Base-by-base conservation (phyloP, 2,329 filamentous ascomycete species). In the Colletotrichum tamarilloi region DNA sequence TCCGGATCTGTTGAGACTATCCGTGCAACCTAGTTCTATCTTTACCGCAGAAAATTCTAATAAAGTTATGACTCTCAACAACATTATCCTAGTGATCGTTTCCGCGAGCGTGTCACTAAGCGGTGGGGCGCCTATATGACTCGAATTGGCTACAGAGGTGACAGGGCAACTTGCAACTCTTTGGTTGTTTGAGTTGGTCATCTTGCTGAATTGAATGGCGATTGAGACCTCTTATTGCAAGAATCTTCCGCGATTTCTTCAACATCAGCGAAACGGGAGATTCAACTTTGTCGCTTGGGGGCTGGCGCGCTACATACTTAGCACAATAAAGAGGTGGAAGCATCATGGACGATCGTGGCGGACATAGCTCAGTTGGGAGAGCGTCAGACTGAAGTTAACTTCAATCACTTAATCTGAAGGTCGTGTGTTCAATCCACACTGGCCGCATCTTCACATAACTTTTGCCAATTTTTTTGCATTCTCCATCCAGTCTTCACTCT, bases 341-440 rank as follows among this genome's bases (percentile, higher is more conserved):
- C 3, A 0, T 30, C 26, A 62, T 8, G 19, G 60, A 52, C 52
- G 60, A 62, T 52, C 19, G 66, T 65, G 70, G 70, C 70, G 70
- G 67, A 73, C 70, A 73, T 73, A 73, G 70, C 70, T 73, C 70
- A 73, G 70, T 73, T 73, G 70, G 70, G 70, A 73, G 70, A 73
- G 70, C 70, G 70, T 73, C 70, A 73, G 70, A 73, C 70, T 73
- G 70, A 73, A 73, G 70, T 53, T 1, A 70, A 70, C 70, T 73
- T 73, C 70, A 65, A 35, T 73, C 70, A 70, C 28, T 62, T 52
- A 66, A 73, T 73, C 70, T 73, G 70, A 73, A 73, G 70, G 70
- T 73, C 70, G 70, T 73, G 70, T 73, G 70, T 73, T 73, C 67
- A 70, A 73, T 70, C 70, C 70, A 73, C 70, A 73, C 70, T 73